Percentiles rank a stretch among this genome's conserved stretches.
These are phyloP conservation scores for Mortierella hygrophila DNA, from an alignment of 192 early-diverging fungal genomes.

Conservation along the genomic window DNA sequence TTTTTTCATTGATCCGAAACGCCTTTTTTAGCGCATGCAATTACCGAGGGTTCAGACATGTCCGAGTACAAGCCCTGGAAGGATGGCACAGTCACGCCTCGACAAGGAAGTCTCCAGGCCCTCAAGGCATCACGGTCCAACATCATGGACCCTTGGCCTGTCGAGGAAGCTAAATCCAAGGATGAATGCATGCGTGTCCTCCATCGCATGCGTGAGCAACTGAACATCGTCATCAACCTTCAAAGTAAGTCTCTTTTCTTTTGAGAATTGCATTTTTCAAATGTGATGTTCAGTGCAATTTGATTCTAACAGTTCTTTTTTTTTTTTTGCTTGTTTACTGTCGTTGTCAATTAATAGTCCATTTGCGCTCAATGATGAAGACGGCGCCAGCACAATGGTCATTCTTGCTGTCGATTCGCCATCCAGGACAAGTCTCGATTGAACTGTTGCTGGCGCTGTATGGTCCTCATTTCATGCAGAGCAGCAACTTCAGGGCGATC, in stretches of 20 bases:
- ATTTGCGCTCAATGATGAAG: slow-evolving; percentile 51
- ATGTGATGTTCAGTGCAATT: too few relatives aligned
- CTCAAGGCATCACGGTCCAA: slow-evolving; percentile 26
- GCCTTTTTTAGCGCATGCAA: slow-evolving; percentile 28
- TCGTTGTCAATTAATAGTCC: slow-evolving; percentile 20
- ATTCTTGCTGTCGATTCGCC: slow-evolving; percentile 49
- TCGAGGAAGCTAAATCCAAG: slow-evolving; percentile 32
- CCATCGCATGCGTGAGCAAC: slow-evolving; percentile 55
- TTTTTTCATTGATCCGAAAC: background rate
- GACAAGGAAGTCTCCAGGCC: slow-evolving; percentile 22
- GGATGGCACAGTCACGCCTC: slow-evolving; percentile 37
- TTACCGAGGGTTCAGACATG: slow-evolving; percentile 46
- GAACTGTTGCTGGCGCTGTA: slow-evolving; percentile 42
- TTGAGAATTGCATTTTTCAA: background rate
- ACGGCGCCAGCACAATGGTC: slow-evolving; percentile 53
- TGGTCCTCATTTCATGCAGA: slow-evolving; percentile 50
- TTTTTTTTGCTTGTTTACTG: background rate
- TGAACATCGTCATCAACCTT: slow-evolving; percentile 54
- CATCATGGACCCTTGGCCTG: slow-evolving; percentile 50
- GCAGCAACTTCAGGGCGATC: slow-evolving; percentile 43
- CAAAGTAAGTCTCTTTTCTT: slow-evolving; percentile 35
- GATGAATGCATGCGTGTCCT: slow-evolving; percentile 47
- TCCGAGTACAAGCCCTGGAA: slow-evolving; percentile 54
- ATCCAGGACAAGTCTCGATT: slow-evolving; percentile 49
- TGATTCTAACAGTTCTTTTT: background rate